Evolutionary conservation across 192 early-diverging fungal genomes (phyloP), one percentile per base, ranked within the genome.

Genomic region (Dispira simplex): DNA sequence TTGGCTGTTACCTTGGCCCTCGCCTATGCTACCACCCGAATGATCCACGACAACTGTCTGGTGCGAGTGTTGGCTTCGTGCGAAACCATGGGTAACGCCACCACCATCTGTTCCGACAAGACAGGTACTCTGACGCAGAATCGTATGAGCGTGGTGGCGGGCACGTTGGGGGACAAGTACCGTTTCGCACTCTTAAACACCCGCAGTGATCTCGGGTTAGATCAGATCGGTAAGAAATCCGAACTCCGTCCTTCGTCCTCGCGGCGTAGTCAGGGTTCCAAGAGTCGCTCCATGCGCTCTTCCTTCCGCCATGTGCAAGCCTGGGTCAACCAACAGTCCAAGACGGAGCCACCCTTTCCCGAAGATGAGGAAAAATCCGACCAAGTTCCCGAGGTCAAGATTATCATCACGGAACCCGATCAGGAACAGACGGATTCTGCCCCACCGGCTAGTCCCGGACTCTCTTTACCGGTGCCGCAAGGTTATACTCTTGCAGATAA

Each of bases 31-130:
- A 98, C 97, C 14, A 84, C 85, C 44, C 75, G 86, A 14, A 99
- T 99, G 97, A 70, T 98, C 55, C 91, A 92, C 59, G 95, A 99
- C 73, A 93, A 95, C 64, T 98, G 98, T 74, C 76, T 99, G 21
- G 97, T 99, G 28, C 86, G 97, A 26, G 85, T 98, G 55, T 77
- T 99, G 13, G 85, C 89, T 28, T 91, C 97, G 9, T 99, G 97
- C 73, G 97, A 99, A 72, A 97, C 95, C 25, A 99, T 99, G 97
- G 88, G 88, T 57, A 95, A 93, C 67, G 97, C 97, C 11, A 99
- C 94, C 11, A 96, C 95, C 0, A 84, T 99, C 25, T 99, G 97
- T 74, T 94, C 92, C 18, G 97, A 99, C 77, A 99, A 99, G 72
- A 99, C 97, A 0, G 97, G 97, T 25, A 99, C 97, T 11, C 75